Percentiles rank a stretch among this genome's conserved stretches.
phyloP scores from a whole-genome alignment of 1,284 basidiomycete species.

The Heterobasidion irregulare region DNA sequence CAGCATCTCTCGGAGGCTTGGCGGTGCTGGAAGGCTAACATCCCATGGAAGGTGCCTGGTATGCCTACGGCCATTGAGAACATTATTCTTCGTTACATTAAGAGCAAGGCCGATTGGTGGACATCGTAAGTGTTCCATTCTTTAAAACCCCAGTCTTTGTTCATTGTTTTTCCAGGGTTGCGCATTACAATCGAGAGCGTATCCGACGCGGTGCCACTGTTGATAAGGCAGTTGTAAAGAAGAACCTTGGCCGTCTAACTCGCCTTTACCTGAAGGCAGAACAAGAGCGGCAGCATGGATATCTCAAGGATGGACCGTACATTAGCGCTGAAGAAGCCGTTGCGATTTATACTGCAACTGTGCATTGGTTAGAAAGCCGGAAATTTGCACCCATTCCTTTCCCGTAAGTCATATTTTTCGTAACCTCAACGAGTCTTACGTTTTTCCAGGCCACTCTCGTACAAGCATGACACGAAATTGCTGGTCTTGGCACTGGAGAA shows the following conservation, averaged over 20 bases:
- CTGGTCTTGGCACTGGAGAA: constrained; percentile 93
- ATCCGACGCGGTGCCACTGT: constrained; percentile 96
- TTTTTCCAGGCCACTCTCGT: constrained; percentile 69
- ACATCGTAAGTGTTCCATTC: constrained; percentile 60
- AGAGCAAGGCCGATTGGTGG: constrained; percentile 99
- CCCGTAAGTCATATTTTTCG: constrained; percentile 48
- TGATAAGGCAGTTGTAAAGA: constrained; percentile 98
- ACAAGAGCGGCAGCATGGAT: constrained; percentile 94
- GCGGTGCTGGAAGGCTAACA: constrained; percentile 99
- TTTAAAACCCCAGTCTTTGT: constrained; percentile 14
- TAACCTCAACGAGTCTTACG: constrained; percentile 2
- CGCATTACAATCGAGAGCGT: constrained; percentile 91
- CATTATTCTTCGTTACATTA: constrained; percentile 98
- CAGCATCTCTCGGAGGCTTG: constrained; percentile 98
- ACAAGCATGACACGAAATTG: constrained; percentile 97
- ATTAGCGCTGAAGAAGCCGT: constrained; percentile 97
- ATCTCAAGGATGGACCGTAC: constrained; percentile 95
- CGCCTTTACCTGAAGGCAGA: constrained; percentile 95
- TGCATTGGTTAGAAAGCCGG: constrained; percentile 94
- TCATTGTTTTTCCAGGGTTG: constrained; percentile 42
- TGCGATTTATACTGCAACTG: constrained; percentile 94
- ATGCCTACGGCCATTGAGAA: constrained; percentile 99
- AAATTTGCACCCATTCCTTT: constrained; percentile 98
- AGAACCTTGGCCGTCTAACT: constrained; percentile 87
- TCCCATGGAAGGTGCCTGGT: constrained; percentile 95